phyloP scores from a whole-genome alignment of 2,329 filamentous ascomycete species.

The Pseudocercospora macadamiae region DNA sequence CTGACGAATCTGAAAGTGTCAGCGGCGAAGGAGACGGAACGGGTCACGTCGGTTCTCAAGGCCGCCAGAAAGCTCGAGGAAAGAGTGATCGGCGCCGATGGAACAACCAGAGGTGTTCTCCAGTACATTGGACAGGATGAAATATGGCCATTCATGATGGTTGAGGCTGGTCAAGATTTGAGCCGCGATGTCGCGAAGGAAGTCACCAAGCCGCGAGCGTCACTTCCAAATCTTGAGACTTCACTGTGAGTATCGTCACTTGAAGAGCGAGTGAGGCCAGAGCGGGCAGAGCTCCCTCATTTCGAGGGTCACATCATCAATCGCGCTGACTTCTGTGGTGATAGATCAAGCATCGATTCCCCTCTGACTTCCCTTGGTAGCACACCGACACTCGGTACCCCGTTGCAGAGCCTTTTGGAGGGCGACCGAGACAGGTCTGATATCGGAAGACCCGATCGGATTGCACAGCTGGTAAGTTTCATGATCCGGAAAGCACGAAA shows the following conservation, averaged over 20 bases:
- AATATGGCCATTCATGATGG: constrained; percentile 39
- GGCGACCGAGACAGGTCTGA: background rate
- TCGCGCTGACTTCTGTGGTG: no score
- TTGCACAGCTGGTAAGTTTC: no score
- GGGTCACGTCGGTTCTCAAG: constrained; percentile 21
- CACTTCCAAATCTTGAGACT: background rate
- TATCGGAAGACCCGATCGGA: background rate
- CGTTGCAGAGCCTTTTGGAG: background rate
- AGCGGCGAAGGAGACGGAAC: constrained; percentile 20
- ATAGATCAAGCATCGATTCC: constrained; percentile 8
- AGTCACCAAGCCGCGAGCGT: background rate
- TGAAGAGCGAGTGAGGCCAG: background rate
- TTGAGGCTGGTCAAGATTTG: constrained; percentile 31
- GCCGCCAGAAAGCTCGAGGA: constrained; percentile 25
- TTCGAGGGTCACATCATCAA: no score
- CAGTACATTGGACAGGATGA: constrained; percentile 38
- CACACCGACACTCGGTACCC: constrained; percentile 10
- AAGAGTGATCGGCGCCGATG: constrained; percentile 25
- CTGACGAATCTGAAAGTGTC: constrained; percentile 22
- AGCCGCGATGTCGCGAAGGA: background rate
- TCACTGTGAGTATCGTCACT: background rate
- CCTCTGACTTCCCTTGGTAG: constrained; percentile 17
- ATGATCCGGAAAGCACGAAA: no score
- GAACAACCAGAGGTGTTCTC: constrained; percentile 25
- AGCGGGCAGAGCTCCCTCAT: no score